Percentiles rank a stretch among this genome's conserved stretches.
These are phyloP conservation scores for Ehretia macrophylla DNA, from an alignment of 257 asterid genomes.

Conservation along the genomic window DNA sequence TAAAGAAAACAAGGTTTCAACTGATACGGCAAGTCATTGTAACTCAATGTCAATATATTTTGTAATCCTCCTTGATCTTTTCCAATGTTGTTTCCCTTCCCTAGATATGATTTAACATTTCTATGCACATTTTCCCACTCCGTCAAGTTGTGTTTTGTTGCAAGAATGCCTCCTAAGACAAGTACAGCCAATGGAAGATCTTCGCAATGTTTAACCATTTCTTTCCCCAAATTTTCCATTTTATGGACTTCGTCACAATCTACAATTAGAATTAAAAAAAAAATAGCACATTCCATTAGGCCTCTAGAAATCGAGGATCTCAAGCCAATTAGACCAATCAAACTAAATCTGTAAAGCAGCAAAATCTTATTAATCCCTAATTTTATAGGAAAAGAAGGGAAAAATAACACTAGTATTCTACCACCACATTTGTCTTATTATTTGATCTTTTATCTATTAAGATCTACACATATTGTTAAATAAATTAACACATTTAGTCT, in stretches of 20 bases:
- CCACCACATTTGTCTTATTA: no score
- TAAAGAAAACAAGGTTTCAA: conserved; percentile 19
- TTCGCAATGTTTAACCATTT: conserved; percentile 5
- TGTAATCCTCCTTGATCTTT: background rate
- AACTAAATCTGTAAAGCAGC: no score
- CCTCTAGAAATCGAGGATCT: no score
- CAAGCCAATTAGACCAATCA: no score
- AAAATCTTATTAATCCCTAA: no score
- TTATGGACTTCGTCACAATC: background rate
- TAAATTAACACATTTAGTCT: no score
- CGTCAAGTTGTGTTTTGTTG: background rate
- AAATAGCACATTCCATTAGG: no score
- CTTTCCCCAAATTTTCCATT: background rate
- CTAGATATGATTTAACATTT: background rate
- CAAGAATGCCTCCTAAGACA: conserved; percentile 11
- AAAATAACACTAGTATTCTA: no score
- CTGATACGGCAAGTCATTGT: conserved; percentile 13
- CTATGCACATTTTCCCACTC: conserved; percentile 7
- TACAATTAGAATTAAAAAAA: background rate
- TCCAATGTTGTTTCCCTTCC: background rate
- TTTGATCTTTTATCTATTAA: no score
- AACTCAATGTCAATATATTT: background rate
- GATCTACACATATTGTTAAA: no score
- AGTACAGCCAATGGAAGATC: conserved; percentile 11
- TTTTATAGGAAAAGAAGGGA: no score